Evolutionary conservation across 768 basidiomycete species (phyloP).

Genomic region (Pulveroboletus ravenelii): DNA sequence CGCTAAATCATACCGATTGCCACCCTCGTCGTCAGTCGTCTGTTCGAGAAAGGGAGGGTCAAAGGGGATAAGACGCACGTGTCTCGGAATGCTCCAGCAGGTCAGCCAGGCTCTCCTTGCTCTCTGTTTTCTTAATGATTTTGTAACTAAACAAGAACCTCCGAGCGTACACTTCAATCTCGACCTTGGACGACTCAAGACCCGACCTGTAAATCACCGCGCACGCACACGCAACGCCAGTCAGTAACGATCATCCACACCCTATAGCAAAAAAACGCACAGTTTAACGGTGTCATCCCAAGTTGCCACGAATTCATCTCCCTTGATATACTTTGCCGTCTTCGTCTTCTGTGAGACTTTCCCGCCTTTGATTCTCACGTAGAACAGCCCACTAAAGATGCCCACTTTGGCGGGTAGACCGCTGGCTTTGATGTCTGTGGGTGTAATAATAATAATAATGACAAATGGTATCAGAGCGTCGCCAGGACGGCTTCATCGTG

Average conservation of each 20-base stretch:
- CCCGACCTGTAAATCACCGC: constrained; percentile 20
- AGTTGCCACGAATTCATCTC: constrained; percentile 27
- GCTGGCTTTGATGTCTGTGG: constrained; percentile 32
- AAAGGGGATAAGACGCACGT: constrained; percentile 15
- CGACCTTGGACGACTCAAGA: constrained; percentile 30
- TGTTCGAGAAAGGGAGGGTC: neutral
- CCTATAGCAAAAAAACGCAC: constrained; percentile 10
- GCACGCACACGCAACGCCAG: neutral
- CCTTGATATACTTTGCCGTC: constrained; percentile 20
- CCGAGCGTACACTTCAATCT: constrained; percentile 31
- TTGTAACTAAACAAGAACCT: constrained; percentile 32
- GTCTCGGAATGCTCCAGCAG: constrained; percentile 29
- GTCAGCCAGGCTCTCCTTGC: constrained; percentile 29
- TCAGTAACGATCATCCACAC: neutral
- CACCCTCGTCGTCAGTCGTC: neutral
- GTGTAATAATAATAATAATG: neutral
- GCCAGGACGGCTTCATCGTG: no score
- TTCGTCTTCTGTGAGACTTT: constrained; percentile 26
- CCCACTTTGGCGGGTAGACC: constrained; percentile 31
- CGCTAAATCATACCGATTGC: constrained; percentile 8
- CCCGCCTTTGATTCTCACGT: constrained; percentile 27
- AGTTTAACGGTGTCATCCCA: constrained; percentile 26
- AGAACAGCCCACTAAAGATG: constrained; percentile 27
- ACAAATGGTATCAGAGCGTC: neutral
- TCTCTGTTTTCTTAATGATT: constrained; percentile 32